These are phyloP conservation scores for Hygrophorus pudorinus DNA, from an alignment of 768 basidiomycete genomes.

Conservation along the genomic window DNA sequence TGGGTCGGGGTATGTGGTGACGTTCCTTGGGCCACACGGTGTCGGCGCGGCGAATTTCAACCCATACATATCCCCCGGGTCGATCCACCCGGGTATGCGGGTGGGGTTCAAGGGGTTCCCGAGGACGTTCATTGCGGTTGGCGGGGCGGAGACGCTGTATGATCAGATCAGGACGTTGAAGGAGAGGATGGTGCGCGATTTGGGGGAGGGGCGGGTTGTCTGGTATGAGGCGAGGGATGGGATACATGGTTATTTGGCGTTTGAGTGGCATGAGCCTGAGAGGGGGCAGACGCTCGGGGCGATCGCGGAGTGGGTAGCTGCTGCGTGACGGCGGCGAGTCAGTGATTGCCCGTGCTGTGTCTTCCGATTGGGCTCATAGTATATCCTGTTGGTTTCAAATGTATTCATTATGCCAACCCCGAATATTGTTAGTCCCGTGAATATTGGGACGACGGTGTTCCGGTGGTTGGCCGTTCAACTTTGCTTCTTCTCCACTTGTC, in stretches of 20 bases:
- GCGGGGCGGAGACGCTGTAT: constrained; percentile 44
- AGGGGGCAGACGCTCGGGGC: constrained; percentile 35
- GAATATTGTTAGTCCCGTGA: too few species aligned
- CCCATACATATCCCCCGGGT: constrained; percentile 52
- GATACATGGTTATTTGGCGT: constrained; percentile 45
- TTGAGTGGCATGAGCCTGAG: constrained; percentile 44
- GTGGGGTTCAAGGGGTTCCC: constrained; percentile 49
- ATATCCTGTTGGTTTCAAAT: too few species aligned
- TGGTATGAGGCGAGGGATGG: constrained; percentile 42
- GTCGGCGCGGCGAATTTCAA: constrained; percentile 34
- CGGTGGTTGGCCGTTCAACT: too few species aligned
- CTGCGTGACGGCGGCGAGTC: too few species aligned
- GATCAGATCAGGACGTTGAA: constrained; percentile 39
- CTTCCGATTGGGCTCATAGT: too few species aligned
- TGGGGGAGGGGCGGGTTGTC: constrained; percentile 32
- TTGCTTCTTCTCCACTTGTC: too few species aligned
- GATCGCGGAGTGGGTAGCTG: constrained; percentile 37
- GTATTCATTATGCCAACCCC: too few species aligned
- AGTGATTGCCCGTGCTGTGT: too few species aligned
- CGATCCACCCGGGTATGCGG: constrained; percentile 23
- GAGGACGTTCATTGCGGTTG: constrained; percentile 46
- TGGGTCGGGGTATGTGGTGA: constrained; percentile 19
- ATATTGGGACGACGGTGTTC: too few species aligned
- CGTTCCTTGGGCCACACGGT: constrained; percentile 40
- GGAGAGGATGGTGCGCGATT: constrained; percentile 38